Evolutionary conservation across 441 rosid species (phyloP).

Genomic region (Aleurites moluccanus): DNA sequence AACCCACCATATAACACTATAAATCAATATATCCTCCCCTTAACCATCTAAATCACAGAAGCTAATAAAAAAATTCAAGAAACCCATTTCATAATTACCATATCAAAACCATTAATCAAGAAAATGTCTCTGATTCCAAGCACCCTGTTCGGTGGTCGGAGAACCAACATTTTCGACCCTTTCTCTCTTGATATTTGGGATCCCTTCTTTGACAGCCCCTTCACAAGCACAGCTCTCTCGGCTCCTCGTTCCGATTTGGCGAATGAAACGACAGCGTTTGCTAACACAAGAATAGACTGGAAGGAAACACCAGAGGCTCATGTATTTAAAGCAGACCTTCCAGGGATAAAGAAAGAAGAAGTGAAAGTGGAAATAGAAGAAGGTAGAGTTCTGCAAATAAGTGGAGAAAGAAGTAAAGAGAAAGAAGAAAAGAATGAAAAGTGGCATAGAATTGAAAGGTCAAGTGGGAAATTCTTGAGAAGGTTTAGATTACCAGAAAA

Average conservation of each 20-base stretch:
- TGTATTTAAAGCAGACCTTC: slow-evolving; percentile 50
- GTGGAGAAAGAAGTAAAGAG: slow-evolving; percentile 48
- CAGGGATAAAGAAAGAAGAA: slow-evolving; percentile 51
- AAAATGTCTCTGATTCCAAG: slow-evolving; percentile 47
- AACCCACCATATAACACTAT: slow-evolving; percentile 3
- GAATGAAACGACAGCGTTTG: slow-evolving; percentile 7
- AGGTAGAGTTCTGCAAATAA: slow-evolving; percentile 43
- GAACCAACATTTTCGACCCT: slow-evolving; percentile 32
- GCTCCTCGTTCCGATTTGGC: slow-evolving; percentile 30
- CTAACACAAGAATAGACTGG: slow-evolving; percentile 40
- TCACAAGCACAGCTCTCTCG: not conserved
- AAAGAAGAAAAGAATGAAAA: slow-evolving; percentile 47
- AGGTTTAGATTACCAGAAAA: slow-evolving; percentile 56
- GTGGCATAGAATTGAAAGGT: slow-evolving; percentile 51
- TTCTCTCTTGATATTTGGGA: slow-evolving; percentile 37
- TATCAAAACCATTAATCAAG: not conserved
- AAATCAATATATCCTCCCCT: not conserved
- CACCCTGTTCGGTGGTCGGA: slow-evolving; percentile 32
- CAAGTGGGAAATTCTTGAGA: slow-evolving; percentile 45
- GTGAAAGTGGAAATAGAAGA: too few relatives aligned
- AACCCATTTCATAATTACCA: not conserved
- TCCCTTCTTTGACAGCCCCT: slow-evolving; percentile 28
- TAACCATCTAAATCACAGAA: not conserved
- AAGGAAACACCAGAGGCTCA: slow-evolving; percentile 52
- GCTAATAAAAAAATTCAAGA: not conserved